Evolutionary conservation across 108 stramenopile species (phyloP).

Genomic region (Cyclostephanos tholiformis): DNA sequence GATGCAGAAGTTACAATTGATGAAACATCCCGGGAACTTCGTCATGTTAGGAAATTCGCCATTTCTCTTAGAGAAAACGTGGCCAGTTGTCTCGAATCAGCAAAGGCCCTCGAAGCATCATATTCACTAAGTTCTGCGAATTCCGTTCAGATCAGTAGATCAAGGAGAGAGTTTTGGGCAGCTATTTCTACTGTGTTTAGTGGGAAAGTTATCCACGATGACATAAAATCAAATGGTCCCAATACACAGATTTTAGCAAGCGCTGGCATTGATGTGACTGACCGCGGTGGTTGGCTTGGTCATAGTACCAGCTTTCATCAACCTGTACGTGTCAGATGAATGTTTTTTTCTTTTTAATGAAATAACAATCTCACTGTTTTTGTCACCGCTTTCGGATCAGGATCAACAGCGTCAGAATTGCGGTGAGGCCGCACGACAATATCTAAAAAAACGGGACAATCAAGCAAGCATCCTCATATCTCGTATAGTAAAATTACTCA

Average conservation of each 20-base stretch:
- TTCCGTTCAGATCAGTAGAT: constrained; percentile 30
- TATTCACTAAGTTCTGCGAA: constrained; percentile 26
- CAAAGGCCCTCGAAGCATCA: constrained; percentile 49
- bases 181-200: constrained; percentile 58
- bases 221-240: constrained; percentile 1
- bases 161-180: constrained; percentile 52
- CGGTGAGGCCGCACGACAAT: constrained; percentile 38
- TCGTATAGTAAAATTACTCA: constrained; percentile 54
- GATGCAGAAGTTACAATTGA: constrained; percentile 80
- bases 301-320: constrained; percentile 13
- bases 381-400: neutral
- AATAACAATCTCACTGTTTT: neutral
- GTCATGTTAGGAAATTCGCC: constrained; percentile 74
- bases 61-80: constrained; percentile 73
- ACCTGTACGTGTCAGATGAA: constrained; percentile 5
- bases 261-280: constrained; percentile 53
- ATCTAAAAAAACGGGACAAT: constrained; percentile 46
- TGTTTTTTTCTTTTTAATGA: neutral
- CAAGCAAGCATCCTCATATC: constrained; percentile 49
- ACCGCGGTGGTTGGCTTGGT: constrained; percentile 59
- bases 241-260: constrained; percentile 33
- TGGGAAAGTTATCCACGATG: constrained; percentile 32
- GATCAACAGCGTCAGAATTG: constrained; percentile 36
- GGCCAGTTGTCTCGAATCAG: constrained; percentile 63
- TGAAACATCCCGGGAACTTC: constrained; percentile 78